Evolutionary conservation across 2,329 filamentous ascomycete species (phyloP).

Genomic region (Alternaria tenuissima): DNA sequence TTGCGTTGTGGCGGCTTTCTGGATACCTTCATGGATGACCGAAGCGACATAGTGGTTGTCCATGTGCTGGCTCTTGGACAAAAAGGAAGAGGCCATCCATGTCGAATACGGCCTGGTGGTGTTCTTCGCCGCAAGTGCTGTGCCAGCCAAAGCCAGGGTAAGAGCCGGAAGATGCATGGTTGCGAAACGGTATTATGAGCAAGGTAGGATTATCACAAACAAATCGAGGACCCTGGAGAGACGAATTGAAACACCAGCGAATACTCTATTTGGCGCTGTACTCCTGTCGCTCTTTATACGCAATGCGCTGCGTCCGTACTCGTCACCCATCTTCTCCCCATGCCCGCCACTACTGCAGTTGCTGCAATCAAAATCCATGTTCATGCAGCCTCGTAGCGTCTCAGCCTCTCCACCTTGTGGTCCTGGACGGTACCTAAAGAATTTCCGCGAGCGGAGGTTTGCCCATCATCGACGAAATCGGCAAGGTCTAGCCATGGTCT

Average conservation of each 20-base stretch:
- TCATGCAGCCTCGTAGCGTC: slow-evolving; percentile 15
- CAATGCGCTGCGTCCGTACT: not conserved
- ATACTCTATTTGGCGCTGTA: not conserved
- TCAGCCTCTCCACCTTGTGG: slow-evolving; percentile 14
- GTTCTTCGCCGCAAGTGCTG: slow-evolving; percentile 33
- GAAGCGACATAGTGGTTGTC: slow-evolving; percentile 57
- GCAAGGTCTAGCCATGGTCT: slow-evolving; percentile 16
- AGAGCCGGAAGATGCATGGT: slow-evolving; percentile 39
- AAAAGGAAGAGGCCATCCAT: slow-evolving; percentile 60
- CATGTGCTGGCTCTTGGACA: slow-evolving; percentile 50
- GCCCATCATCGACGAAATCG: slow-evolving; percentile 19
- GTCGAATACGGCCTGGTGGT: slow-evolving; percentile 41
- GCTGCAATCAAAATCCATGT: slow-evolving; percentile 27
- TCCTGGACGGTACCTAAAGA: slow-evolving; percentile 15
- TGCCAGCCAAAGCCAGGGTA: slow-evolving; percentile 32
- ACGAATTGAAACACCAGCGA: not conserved
- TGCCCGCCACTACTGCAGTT: slow-evolving; percentile 10
- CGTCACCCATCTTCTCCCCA: not conserved
- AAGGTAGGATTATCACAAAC: slow-evolving; percentile 3
- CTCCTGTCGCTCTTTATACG: slow-evolving; percentile 16
- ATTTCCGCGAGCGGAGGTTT: slow-evolving; percentile 26
- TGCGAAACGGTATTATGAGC: slow-evolving; percentile 20
- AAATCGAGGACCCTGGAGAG: not conserved
- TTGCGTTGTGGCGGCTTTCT: slow-evolving; percentile 56
- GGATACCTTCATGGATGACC: slow-evolving; percentile 58